Evolutionary conservation across 805 yeast species (phyloP), one percentile per base, ranked within the genome.

Genomic region (Candida vartiovaarae): DNA sequence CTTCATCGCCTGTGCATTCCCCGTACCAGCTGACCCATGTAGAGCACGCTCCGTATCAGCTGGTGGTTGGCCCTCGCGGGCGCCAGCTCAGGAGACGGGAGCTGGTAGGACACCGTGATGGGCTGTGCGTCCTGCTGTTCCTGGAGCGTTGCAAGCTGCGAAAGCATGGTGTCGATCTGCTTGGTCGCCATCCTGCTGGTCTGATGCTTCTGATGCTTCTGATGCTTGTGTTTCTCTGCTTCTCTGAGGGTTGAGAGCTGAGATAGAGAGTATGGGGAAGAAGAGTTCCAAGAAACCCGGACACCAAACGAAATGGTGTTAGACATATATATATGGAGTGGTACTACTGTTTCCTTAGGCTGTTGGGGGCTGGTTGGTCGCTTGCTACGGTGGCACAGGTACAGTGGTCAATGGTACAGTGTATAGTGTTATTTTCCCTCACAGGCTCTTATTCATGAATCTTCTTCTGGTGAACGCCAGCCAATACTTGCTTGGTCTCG

Each of bases 391-490:
- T 28, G 8, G 6, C 9, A 28, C 6, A 6, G 8, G 6, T 28
- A 6, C 30, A 28, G 30, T 28, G 9, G 30, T 28, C 30, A 28
- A 28, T 28, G 30, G 30, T 28, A 6, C 30, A 28, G 9, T 28
- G 9, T 28, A 28, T 28, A 28, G 6, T 7, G 6, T 7, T 28
- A 6, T 7, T 7, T 28, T 28, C 6, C 30, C 10, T 43, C 40
- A 47, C 45, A 87, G 72, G 54, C 84, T 77, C 65, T 90, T 87
- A 69, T 93, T 93, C 99, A 93, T 93, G 63, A 93, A 93, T 62
- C 87, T 80, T 67, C 95, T 84, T 68, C 93, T 82, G 34, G 96
- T 85, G 65, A 93, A 93, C 2, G 97, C 96, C 57, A 93, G 68
- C 99, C 99, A 93, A 68, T 76, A 82, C 65, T 91, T 93, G 55